Conservation (phyloP, 805 yeast genomes). For the Lipomyces lipofer region DNA sequence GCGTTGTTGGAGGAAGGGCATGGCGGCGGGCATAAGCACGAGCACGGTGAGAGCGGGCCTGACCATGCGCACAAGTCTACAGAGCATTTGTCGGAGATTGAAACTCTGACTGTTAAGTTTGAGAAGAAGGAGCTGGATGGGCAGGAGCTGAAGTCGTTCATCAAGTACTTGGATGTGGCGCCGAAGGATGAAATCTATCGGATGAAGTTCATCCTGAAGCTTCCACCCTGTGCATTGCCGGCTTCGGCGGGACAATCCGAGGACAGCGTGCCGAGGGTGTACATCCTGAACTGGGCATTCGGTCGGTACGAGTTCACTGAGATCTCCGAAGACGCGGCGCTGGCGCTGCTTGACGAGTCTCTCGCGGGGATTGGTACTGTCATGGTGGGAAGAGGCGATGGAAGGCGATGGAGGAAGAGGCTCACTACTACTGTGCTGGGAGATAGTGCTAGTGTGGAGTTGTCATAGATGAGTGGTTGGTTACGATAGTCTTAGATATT, state of each 20-base stretch:
- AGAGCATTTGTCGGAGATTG: slow-evolving; percentile 25
- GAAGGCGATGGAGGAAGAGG: slow-evolving; percentile 21
- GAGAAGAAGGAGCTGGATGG: slow-evolving; percentile 1
- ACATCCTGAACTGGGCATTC: slow-evolving; percentile 32
- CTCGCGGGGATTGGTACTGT: slow-evolving; percentile 28
- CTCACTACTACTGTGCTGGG: slow-evolving; percentile 19
- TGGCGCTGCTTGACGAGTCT: slow-evolving; percentile 10
- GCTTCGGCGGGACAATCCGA: neutral
- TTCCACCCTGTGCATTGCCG: slow-evolving; percentile 3
- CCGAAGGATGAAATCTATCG: slow-evolving; percentile 33
- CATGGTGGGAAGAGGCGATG: slow-evolving; percentile 33
- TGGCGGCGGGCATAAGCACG: neutral
- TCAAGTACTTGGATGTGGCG: slow-evolving; percentile 22
- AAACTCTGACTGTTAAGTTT: slow-evolving; percentile 26
- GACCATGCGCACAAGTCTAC: slow-evolving; percentile 9
- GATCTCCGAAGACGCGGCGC: slow-evolving; percentile 12
- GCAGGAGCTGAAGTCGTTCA: slow-evolving; percentile 10
- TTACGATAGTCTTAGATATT: too few species aligned
- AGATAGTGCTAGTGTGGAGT: slow-evolving; percentile 4
- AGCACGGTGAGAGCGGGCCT: neutral
- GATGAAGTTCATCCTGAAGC: slow-evolving; percentile 27
- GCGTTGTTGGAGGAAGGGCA: slow-evolving; percentile 2
- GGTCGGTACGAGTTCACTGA: slow-evolving; percentile 30
- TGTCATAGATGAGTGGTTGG: too few species aligned
- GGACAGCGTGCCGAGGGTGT: neutral